Base-by-base conservation (phyloP, 805 yeast species). In the Candida piceae region DNA sequence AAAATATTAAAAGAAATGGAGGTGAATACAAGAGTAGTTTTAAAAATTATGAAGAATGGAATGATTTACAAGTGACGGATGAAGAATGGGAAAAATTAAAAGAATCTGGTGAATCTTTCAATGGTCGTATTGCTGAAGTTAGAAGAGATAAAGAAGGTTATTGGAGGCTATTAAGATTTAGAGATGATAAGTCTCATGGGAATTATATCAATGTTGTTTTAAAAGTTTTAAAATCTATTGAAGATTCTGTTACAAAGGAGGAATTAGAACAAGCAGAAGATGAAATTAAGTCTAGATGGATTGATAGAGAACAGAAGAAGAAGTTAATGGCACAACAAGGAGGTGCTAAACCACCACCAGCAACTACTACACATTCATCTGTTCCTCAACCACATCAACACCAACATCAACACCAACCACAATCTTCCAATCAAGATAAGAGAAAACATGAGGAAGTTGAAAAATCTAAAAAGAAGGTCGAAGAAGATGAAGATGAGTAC, bases 171-270 rank as follows among this genome's bases (percentile, higher is more conserved):
- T 58, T 90, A 39, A 70, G 99, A 42, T 93, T 90, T 60, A 72
- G 99, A 56, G 96, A 93, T 63, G 99, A 93, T 60, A 93, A 93
- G 55, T 61, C 74, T 13, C 81, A 84, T 53, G 97, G 95, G 7
- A 93, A 93, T 58, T 95, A 87, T 58, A 60, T 78, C 12, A 67
- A 78, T 10, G 88, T 85, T 17, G 96, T 89, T 5, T 78, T 78
- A 42, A 90, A 84, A 54, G 88, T 93, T 23, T 62, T 90, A 31
- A 77, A 79, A 45, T 82, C 94, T 54, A 93, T 93, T 28, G 76
- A 78, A 43, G 97, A 90, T 58, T 81, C 90, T 1, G 96, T 93
- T 2, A 70, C 78, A 13, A 78, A 83, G 46, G 84, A 86, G 39
- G 96, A 90, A 44, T 64, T 94, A 29, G 63, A 74, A 4, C 74